Evolutionary conservation across 257 asterid species (phyloP), one percentile per base, ranked within the genome.

Genomic region (Haberlea rhodopensis): DNA sequence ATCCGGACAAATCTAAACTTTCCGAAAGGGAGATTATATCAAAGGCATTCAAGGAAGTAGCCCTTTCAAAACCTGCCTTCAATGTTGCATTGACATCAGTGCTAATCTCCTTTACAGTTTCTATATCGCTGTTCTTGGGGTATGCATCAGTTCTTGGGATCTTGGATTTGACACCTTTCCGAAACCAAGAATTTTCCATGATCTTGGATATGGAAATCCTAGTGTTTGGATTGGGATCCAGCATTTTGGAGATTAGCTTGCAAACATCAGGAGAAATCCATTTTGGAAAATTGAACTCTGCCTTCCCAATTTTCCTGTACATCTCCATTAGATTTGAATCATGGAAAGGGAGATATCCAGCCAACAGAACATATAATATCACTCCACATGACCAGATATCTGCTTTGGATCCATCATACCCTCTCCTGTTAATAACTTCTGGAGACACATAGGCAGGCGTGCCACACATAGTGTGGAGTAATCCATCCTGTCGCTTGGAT

Each of bases 11-110:
- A 71, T 90, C 89, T 22, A 90, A 84, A 31, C 96, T 96, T 5
- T 82, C 77, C n/a, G 97, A 87, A 5, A 84, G 84, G 18, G 92
- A 84, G 62, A 90, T 87, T 59, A 90, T 85, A 20, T 90, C 92
- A 60, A 90, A 90, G 8, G 97, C 97, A 67, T 85, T 90, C 75
- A 90, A 53, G 67, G 70, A 76, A 2, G 54, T 57, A 5, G 75
- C 86, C 80, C 73, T 83, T 31, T 59, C 71, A 1, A 57, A 45
- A 24, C 82, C 92, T 15, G n/a, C 76, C 70, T 71, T 73, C 25
- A 11, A 27, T 18, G 55, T 60, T 15, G 61, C 48, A 23, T 72
- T 79, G 52, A 5, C 55, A 60, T 61, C 74, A n/a, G 43, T 46
- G 8, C 21, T 13, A 25, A 24, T 37, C n/a, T 52, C 78, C 32